Percentiles rank a stretch among this genome's conserved stretches.
Conservation (phyloP, 1,139 yeast species). For the Magnusiomyces tetraspermus region DNA sequence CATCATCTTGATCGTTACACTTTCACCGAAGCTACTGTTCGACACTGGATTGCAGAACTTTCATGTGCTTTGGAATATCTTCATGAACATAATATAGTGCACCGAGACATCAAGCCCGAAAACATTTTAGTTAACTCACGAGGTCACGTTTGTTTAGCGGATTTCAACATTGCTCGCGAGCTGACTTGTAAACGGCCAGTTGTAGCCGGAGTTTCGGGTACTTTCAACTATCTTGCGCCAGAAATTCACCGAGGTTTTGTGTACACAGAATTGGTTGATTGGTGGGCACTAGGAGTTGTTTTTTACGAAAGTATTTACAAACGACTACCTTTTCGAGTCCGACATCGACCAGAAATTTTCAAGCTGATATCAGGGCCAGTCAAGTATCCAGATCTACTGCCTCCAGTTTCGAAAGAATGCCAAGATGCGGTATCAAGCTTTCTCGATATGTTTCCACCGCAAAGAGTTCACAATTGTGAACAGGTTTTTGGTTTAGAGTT, state of each 20-base stretch:
- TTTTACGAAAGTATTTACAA: constrained; percentile 76
- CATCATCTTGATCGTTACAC: constrained; percentile 54
- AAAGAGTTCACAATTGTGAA: constrained; percentile 17
- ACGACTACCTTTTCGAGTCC: constrained; percentile 73
- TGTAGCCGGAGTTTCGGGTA: constrained; percentile 62
- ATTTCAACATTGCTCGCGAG: constrained; percentile 46
- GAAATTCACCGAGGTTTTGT: constrained; percentile 61
- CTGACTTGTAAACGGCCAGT: constrained; percentile 24
- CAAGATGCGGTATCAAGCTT: constrained; percentile 21
- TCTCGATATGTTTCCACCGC: constrained; percentile 18
- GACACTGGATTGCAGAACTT: constrained; percentile 59
- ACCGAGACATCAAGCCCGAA: constrained; percentile 64
- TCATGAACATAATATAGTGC: constrained; percentile 54
- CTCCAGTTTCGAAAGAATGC: constrained; percentile 22
- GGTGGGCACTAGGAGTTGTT: constrained; percentile 90
- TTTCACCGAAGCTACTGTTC: constrained; percentile 50
- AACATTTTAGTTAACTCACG: constrained; percentile 55
- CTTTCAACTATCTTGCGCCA: constrained; percentile 87
- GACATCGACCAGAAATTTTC: constrained; percentile 18
- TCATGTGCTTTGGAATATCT: constrained; percentile 58
- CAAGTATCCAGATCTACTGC: constrained; percentile 18
- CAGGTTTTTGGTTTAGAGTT: constrained; percentile 19
- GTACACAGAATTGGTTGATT: constrained; percentile 69
- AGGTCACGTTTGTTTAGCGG: constrained; percentile 68
- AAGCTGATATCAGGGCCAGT: constrained; percentile 7